Percentiles rank a stretch among this genome's conserved stretches.
Evolutionary conservation across 768 basidiomycete species (phyloP).

Genomic region (Leccinum sublutescens): DNA sequence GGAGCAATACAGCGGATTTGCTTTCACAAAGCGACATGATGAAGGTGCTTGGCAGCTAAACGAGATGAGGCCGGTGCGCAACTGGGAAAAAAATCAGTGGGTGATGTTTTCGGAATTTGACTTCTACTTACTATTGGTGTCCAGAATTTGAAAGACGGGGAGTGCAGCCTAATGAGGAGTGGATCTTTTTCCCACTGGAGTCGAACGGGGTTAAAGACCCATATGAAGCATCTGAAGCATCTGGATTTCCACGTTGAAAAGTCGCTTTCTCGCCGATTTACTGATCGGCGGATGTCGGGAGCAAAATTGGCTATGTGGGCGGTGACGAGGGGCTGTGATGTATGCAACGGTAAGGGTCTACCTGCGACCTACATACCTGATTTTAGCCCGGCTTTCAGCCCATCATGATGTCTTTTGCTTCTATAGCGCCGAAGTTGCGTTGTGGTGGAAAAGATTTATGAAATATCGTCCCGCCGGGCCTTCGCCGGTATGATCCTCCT

Average conservation of each 20-base stretch:
- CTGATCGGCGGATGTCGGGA: background rate
- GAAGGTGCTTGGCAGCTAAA: background rate
- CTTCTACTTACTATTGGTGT: background rate
- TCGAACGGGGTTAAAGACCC: background rate
- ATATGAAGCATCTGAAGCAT: background rate
- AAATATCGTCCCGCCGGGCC: background rate
- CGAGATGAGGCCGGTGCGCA: background rate
- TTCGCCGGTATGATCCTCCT: background rate
- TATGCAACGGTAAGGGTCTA: background rate
- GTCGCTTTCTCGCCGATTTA: background rate
- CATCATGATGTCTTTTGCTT: background rate
- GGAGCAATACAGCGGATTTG: background rate
- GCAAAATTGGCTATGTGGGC: background rate
- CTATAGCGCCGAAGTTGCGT: background rate
- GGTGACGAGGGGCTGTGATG: background rate
- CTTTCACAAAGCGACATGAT: background rate
- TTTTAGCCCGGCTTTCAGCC: background rate
- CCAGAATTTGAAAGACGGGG: background rate
- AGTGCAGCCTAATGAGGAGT: background rate
- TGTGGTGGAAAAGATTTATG: background rate
- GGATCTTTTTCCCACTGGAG: background rate
- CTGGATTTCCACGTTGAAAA: background rate
- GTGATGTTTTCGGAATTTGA: background rate
- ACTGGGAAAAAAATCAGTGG: background rate
- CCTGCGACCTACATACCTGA: background rate